These are phyloP conservation scores for Didymella segeticola DNA, from an alignment of 2,329 filamentous ascomycete genomes.

Conservation along the genomic window DNA sequence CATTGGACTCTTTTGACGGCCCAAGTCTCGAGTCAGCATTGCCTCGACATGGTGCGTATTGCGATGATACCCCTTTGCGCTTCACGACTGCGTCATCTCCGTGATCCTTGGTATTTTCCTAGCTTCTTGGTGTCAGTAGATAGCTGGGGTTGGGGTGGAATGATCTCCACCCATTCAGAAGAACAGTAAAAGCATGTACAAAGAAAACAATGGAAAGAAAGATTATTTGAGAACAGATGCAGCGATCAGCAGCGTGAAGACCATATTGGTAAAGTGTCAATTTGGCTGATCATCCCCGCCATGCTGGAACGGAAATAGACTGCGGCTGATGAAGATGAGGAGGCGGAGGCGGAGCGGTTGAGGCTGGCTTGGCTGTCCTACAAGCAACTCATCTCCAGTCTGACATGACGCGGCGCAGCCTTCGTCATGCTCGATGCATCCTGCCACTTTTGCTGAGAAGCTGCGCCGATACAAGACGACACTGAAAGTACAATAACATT, in stretches of 20 bases:
- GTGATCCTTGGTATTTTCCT: slow-evolving; percentile 14
- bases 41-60: slow-evolving; percentile 24
- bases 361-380: slow-evolving; percentile 25
- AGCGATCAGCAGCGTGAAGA: background rate
- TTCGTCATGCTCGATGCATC: slow-evolving; percentile 32
- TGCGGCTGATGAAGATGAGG: slow-evolving; percentile 10
- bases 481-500: slow-evolving; percentile 34
- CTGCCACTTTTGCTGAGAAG: slow-evolving; percentile 28
- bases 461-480: slow-evolving; percentile 44
- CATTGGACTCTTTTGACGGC: slow-evolving; percentile 5
- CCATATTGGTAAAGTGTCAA: background rate
- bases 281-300: background rate
- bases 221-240: background rate
- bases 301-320: slow-evolving; percentile 8
- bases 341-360: slow-evolving; percentile 41
- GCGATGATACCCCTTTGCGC: slow-evolving; percentile 37
- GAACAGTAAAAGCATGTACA: slow-evolving; percentile 24
- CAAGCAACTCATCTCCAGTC: slow-evolving; percentile 16
- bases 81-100: slow-evolving; percentile 12
- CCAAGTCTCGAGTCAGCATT: slow-evolving; percentile 13
- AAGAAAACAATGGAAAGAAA: slow-evolving; percentile 20
- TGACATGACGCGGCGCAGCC: slow-evolving; percentile 24
- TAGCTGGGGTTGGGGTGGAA: slow-evolving; percentile 2
- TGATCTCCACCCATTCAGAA: background rate
- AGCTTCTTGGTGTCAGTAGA: slow-evolving; percentile 19